Evolutionary conservation across 768 basidiomycete species (phyloP).

Genomic region (Kwoniella sp.): DNA sequence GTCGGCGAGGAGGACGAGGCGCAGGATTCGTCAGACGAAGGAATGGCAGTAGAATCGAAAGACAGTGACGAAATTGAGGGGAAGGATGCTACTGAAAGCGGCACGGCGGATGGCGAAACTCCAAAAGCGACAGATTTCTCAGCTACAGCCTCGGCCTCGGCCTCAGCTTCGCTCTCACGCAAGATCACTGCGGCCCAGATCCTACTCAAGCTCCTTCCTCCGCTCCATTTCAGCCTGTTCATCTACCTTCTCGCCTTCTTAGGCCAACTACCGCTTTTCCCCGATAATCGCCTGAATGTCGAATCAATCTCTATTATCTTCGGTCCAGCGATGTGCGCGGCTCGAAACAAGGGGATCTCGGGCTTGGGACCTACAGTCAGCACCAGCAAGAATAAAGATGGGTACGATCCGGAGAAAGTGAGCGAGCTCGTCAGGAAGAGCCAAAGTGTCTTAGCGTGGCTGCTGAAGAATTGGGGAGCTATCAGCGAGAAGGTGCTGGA

Average conservation of each 20-base stretch:
- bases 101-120: background rate
- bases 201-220: conserved; percentile 62
- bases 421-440: conserved; percentile 34
- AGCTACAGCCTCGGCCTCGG: background rate
- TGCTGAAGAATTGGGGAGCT: conserved; percentile 37
- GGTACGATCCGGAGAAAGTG: conserved; percentile 36
- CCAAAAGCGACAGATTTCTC: background rate
- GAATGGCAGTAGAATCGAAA: background rate
- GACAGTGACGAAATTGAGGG: background rate
- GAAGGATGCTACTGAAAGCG: background rate
- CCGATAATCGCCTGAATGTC: conserved; percentile 61
- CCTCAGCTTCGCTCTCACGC: conserved; percentile 14
- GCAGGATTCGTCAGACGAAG: background rate
- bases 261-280: conserved; percentile 62
- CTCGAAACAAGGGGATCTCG: conserved; percentile 39
- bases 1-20: conserved; percentile 15
- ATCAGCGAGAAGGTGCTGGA: conserved; percentile 43
- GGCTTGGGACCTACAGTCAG: conserved; percentile 35
- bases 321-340: conserved; percentile 56
- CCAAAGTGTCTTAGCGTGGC: conserved; percentile 39
- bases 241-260: conserved; percentile 78
- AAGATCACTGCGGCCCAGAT: conserved; percentile 59
- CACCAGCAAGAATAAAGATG: conserved; percentile 5
- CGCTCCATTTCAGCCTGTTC: conserved; percentile 67
- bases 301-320: conserved; percentile 62